These are phyloP conservation scores for Clitoria ternatea DNA, from an alignment of 306 rosid species.

Conservation along the genomic window DNA sequence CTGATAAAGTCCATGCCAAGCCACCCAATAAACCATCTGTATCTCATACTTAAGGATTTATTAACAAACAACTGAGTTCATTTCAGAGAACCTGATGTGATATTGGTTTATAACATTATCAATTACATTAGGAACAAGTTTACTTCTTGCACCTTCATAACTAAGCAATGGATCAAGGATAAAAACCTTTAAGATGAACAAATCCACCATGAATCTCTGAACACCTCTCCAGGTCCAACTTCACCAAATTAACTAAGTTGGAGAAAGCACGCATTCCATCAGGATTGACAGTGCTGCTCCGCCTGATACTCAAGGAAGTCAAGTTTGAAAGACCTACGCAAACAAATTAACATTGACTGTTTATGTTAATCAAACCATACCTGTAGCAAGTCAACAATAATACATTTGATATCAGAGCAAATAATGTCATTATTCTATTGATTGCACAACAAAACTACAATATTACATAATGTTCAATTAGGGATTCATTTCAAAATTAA, in stretches of 20 bases:
- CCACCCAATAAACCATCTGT: slow-evolving; percentile 6
- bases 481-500: neutral
- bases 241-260: slow-evolving; percentile 57
- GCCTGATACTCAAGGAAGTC: slow-evolving; percentile 59
- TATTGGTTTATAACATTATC: neutral
- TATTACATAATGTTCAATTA: slow-evolving; percentile 7
- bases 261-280: slow-evolving; percentile 67
- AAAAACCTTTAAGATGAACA: slow-evolving; percentile 66
- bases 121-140: slow-evolving; percentile 9
- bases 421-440: neutral
- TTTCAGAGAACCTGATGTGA: slow-evolving; percentile 13
- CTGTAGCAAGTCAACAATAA: neutral
- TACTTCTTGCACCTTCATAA: neutral
- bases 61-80: slow-evolving; percentile 1
- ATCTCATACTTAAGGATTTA: neutral
- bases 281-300: slow-evolving; percentile 46
- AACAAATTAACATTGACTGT: slow-evolving; percentile 16
- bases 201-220: slow-evolving; percentile 64
- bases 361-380: neutral
- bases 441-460: neutral
- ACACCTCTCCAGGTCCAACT: slow-evolving; percentile 72
- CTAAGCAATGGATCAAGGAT: slow-evolving; percentile 1
- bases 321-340: slow-evolving; percentile 52
- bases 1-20: slow-evolving; percentile 4
- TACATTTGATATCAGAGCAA: neutral